Conservation (phyloP, 441 rosid species). For the Adansonia rubrostipa region DNA sequence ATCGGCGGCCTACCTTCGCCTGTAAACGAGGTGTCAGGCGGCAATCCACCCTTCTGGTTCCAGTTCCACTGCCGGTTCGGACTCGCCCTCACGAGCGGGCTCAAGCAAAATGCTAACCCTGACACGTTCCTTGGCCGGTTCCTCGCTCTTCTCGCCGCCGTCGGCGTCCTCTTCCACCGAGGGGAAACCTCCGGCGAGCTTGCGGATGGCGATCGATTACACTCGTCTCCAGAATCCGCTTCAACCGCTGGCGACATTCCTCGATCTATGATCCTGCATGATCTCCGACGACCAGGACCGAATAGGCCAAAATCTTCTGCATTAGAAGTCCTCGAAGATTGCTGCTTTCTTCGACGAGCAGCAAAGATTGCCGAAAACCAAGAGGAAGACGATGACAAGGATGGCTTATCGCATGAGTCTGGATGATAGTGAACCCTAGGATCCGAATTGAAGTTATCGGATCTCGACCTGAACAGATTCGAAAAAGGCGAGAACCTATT, state of each 20-base stretch:
- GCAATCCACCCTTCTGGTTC: conserved; percentile 56
- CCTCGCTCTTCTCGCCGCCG: conserved; percentile 42
- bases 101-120: conserved; percentile 72
- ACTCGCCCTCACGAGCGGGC: conserved; percentile 86
- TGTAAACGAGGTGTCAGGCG: conserved; percentile 48
- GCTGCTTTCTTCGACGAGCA: conserved; percentile 41
- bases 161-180: conserved; percentile 51
- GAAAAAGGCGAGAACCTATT: conserved; percentile 48
- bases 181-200: conserved; percentile 45
- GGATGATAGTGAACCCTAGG: conserved; percentile 31
- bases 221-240: conserved; percentile 40
- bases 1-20: conserved; percentile 49
- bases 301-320: conserved; percentile 33
- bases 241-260: conserved; percentile 75
- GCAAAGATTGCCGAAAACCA: conserved; percentile 62
- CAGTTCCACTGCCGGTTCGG: conserved; percentile 58
- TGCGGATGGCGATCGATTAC: conserved; percentile 39
- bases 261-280: conserved; percentile 40
- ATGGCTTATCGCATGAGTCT: conserved; percentile 39
- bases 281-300: conserved; percentile 32
- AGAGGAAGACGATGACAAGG: conserved; percentile 52
- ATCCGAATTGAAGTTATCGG: conserved; percentile 54
- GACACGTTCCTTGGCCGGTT: conserved; percentile 47
- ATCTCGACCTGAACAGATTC: conserved; percentile 63
- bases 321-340: conserved; percentile 32